These are phyloP conservation scores for Carpinus viminea DNA, from an alignment of 306 rosid genomes.

Conservation along the genomic window DNA sequence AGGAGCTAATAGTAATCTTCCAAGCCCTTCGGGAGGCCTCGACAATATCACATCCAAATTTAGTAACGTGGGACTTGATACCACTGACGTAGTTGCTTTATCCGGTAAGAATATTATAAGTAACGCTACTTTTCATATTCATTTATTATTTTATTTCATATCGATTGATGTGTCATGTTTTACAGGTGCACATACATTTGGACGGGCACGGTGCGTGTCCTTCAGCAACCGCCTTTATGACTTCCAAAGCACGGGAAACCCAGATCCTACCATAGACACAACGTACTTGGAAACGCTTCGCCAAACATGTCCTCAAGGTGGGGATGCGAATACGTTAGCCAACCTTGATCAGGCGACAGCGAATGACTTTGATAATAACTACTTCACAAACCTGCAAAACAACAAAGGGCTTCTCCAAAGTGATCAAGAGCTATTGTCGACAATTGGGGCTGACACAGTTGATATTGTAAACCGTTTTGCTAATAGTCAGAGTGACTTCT, in stretches of 20 bases:
- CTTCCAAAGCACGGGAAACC: constrained; percentile 19
- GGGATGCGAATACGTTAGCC: neutral
- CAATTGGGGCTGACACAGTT: constrained; percentile 23
- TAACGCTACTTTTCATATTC: too few species aligned
- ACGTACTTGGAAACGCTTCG: constrained; percentile 30
- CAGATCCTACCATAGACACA: constrained; percentile 38
- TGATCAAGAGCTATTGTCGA: constrained; percentile 47
- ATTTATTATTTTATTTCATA: too few species aligned
- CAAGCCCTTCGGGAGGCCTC: constrained; percentile 25
- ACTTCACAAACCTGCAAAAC: constrained; percentile 45
- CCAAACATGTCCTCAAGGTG: constrained; percentile 35
- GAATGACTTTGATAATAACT: constrained; percentile 39
- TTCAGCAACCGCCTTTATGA: constrained; percentile 28
- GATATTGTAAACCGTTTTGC: constrained; percentile 37
- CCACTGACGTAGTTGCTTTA: constrained; percentile 35
- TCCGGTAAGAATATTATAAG: constrained; percentile 23
- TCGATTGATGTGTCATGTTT: too few species aligned
- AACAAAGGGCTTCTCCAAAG: constrained; percentile 38
- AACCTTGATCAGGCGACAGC: constrained; percentile 40
- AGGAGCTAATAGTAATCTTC: constrained; percentile 27
- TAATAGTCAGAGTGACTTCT: constrained; percentile 33
- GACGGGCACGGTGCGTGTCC: constrained; percentile 29
- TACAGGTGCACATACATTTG: constrained; percentile 53
- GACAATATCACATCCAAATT: neutral
- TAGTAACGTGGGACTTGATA: constrained; percentile 16